Evolutionary conservation across 257 asterid genomes (phyloP).

Genomic region (Vinca minor): DNA sequence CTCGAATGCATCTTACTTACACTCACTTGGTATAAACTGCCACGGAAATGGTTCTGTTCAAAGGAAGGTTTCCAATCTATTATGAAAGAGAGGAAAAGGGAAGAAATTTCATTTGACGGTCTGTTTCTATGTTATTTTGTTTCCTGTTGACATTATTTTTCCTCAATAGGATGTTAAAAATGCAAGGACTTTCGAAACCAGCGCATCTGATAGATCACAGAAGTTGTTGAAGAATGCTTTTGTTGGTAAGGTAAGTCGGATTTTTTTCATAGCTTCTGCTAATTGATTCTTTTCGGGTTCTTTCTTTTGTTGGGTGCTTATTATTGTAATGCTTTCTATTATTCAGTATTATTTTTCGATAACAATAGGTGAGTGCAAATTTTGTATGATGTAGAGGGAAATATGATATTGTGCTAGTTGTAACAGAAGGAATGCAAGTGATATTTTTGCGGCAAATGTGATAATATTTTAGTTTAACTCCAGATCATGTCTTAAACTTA

Average conservation of each 20-base stretch:
- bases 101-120: neutral
- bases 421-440: neutral
- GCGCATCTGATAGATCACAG: slow-evolving; percentile 8
- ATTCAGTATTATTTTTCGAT: neutral
- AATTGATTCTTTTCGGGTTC: slow-evolving; percentile 7
- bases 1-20: neutral
- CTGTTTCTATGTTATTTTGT: neutral
- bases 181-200: slow-evolving; percentile 15
- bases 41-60: neutral
- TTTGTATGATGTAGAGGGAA: neutral
- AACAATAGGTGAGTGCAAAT: neutral
- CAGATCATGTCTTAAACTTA: neutral
- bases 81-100: neutral
- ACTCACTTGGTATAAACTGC: neutral
- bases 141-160: slow-evolving; percentile 6
- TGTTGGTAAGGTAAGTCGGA: slow-evolving; percentile 22
- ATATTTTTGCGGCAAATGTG: neutral
- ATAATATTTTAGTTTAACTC: neutral
- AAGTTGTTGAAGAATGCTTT: slow-evolving; percentile 29
- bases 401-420: neutral
- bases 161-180: slow-evolving; percentile 25
- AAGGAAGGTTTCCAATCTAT: neutral
- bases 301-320: neutral
- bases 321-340: neutral
- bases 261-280: neutral